These are phyloP conservation scores for Schoenoplectus tabernaemontani DNA, from an alignment of 202 grass and related monocot genomes.

Conservation along the genomic window DNA sequence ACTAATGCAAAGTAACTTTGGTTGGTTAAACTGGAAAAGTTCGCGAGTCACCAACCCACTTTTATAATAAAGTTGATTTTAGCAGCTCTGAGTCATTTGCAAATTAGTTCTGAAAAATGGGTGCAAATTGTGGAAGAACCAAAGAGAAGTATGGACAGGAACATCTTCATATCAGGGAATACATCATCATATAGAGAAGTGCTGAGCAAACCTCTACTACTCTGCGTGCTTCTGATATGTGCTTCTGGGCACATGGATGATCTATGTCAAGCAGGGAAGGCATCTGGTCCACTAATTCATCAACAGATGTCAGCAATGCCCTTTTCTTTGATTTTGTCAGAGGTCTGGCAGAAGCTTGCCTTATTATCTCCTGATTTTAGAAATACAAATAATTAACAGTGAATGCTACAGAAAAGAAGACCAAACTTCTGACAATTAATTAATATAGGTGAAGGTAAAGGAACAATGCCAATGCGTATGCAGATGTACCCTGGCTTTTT, in stretches of 20 bases:
- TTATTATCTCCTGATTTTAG: slow-evolving; percentile 59
- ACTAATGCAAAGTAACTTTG: no score
- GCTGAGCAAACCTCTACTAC: slow-evolving; percentile 63
- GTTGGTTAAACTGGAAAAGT: no score
- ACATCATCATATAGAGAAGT: slow-evolving; percentile 6
- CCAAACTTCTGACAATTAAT: slow-evolving; percentile 12
- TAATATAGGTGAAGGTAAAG: slow-evolving; percentile 5
- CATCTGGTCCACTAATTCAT: slow-evolving; percentile 75
- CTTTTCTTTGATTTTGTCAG: slow-evolving; percentile 87
- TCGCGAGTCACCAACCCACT: no score
- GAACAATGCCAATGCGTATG: slow-evolving; percentile 6
- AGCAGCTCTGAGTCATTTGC: neutral
- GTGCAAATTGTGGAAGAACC: neutral
- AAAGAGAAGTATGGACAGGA: neutral
- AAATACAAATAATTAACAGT: neutral
- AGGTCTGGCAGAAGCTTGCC: slow-evolving; percentile 59
- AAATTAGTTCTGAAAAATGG: neutral
- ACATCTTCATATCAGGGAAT: neutral
- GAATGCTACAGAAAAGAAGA: slow-evolving; percentile 22
- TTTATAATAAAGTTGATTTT: neutral
- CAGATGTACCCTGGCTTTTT: slow-evolving; percentile 71
- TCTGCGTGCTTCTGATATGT: slow-evolving; percentile 63
- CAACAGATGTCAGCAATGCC: slow-evolving; percentile 55
- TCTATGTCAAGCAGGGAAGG: slow-evolving; percentile 94
- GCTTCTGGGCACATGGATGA: slow-evolving; percentile 89